Base-by-base conservation (phyloP, 108 stramenopile species). In the Cyclotella distinguenda region DNA sequence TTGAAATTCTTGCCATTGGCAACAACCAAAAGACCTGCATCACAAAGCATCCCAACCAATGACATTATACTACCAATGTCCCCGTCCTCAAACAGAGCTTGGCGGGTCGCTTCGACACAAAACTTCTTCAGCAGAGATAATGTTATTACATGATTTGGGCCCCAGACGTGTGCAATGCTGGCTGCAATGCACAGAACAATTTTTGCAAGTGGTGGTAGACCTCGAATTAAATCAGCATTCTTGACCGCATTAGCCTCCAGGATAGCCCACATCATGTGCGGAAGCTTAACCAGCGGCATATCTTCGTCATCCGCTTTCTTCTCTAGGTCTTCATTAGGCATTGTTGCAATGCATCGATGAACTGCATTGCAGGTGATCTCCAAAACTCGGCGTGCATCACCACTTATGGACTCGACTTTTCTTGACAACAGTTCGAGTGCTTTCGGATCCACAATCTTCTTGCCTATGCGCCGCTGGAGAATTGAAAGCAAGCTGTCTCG, bases 361-460 rank as follows among this genome's bases (percentile, higher is more conserved):
- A 89, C 54, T 6, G 86, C 81, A 58, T 64, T 52, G 9, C 66
- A 64, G 16, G 81, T 71, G 23, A 84, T 45, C 26, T 82, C 86
- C 26, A 92, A 43, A 18, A 78, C 79, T 45, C 59, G 47, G 9
- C 91, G 78, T 23, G 86, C 87, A 70, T 92, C 91, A 0, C 88
- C 91, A 51, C 71, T 78, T 6, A 65, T 59, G 1, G 69, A 57
- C 30, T 83, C 78, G 12, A 87, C 79, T 50, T 77, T 84, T 30
- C 69, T 72, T 1, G 87, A 57, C 12, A 86, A 57, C 33, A 86
- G 75, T 33, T 80, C 46, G 31, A 87, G 58, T 1, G 85, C 88
- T 44, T 83, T 81, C 2, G 54, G 35, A 49, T 85, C 77, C 4
- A 92, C 77, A 32, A 89, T 70, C 1, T 59, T 62, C 16, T 47